Conservation (phyloP, 495 filamentous ascomycete species). For the Daldinia concentrica region DNA sequence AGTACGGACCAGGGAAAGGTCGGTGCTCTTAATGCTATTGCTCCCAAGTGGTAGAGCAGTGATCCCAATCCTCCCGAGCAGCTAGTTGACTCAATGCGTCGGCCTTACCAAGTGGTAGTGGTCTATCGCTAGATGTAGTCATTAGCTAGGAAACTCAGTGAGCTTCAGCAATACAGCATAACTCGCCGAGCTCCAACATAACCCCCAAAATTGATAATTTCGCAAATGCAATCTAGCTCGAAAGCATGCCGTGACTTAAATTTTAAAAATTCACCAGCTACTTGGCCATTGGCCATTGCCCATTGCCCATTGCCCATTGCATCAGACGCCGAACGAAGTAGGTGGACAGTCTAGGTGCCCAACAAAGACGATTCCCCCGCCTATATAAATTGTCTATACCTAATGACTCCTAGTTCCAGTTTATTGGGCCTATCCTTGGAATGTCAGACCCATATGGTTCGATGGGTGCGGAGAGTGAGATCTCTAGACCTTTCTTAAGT, state of each 20-base stretch:
- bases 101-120: conserved; percentile 37
- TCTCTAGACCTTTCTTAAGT: background rate
- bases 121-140: conserved; percentile 18
- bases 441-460: background rate
- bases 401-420: background rate
- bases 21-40: conserved; percentile 18
- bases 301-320: background rate
- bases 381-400: background rate
- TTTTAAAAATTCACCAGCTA: background rate
- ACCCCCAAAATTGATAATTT: conserved; percentile 36
- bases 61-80: conserved; percentile 10
- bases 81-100: conserved; percentile 18
- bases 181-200: conserved; percentile 19
- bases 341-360: background rate
- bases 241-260: background rate
- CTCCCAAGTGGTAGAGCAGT: conserved; percentile 42
- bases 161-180: conserved; percentile 16
- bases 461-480: conserved; percentile 2
- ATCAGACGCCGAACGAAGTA: background rate
- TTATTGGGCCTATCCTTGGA: background rate
- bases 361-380: background rate
- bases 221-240: background rate
- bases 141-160: conserved; percentile 24
- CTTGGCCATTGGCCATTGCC: background rate
- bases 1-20: conserved; percentile 22